Conservation (phyloP, 2,329 filamentous ascomycete species). For the Cladosporium oxysporum region DNA sequence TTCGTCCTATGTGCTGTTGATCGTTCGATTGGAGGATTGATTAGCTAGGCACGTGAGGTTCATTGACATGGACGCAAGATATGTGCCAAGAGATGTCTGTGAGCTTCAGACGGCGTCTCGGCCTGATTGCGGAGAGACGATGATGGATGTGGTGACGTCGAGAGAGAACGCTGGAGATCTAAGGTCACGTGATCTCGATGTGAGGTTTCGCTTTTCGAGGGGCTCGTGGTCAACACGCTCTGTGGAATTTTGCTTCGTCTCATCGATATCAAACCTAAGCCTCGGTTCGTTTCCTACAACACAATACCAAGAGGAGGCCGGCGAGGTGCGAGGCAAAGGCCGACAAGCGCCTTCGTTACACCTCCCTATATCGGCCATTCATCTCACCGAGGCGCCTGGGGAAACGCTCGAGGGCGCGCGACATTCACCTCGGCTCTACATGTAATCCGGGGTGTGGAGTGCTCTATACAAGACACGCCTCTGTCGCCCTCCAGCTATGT, state of each 20-base stretch:
- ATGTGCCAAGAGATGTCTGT: conserved; percentile 12
- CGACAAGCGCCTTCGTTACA: background rate
- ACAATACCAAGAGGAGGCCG: background rate
- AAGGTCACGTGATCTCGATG: background rate
- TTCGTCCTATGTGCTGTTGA: background rate
- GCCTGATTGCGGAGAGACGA: conserved; percentile 10
- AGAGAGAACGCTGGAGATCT: background rate
- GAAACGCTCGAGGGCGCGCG: background rate
- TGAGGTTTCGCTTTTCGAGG: background rate
- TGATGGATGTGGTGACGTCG: conserved; percentile 8
- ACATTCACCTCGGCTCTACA: conserved; percentile 18
- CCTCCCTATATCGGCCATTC: background rate
- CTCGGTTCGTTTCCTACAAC: background rate
- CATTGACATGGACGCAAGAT: background rate
- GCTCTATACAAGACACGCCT: conserved; percentile 15
- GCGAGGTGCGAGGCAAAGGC: conserved; percentile 11
- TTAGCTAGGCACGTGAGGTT: background rate
- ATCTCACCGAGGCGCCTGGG: conserved; percentile 12
- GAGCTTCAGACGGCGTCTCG: conserved; percentile 13
- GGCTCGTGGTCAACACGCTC: background rate
- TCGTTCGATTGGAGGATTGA: background rate
- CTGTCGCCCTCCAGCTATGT: background rate
- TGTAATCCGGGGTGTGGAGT: conserved; percentile 19
- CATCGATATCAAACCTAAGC: background rate
- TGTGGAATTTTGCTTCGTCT: background rate